Evolutionary conservation across 306 rosid genomes (phyloP), one percentile per base, ranked within the genome.

Genomic region (Castanea mollissima): DNA sequence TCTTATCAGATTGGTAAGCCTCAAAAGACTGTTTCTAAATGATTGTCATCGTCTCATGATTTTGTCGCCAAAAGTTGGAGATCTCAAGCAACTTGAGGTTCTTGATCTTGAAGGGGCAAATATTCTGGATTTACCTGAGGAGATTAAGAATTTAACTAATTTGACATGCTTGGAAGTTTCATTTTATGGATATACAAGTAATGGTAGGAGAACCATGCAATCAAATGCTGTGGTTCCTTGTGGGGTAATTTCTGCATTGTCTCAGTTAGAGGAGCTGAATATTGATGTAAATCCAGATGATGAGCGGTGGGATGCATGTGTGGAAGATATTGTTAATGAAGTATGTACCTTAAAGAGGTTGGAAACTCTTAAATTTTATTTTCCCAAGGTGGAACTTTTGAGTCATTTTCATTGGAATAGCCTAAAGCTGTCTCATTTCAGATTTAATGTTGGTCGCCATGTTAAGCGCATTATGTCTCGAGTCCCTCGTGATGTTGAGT

Each of bases 201-300:
- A 44, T 6, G 71, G 23, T 6, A 71, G 72, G 31, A 18, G 12
- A 44, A 14, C 16, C 12, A 63, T 3, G 19, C 44, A 29, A 27
- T 15, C 2, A 44, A 23, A n/a, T 69, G 23, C 13, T 69, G 38
- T 69, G 3, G 60, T 83, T 35, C 77, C 83, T 13, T 19, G 13
- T 20, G 54, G 64, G 6, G n/a, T 83, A 25, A 58, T 68, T 23
- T 31, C 49, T 29, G 18, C 1, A 2, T 4, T 65, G 6, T 11
- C 71, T 32, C 6, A 19, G 11, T 65, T 65, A 21, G n/a, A 3
- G 16, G 38, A 69, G 29, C 54, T 83, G n/a, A 54, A 51, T 8
- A 63, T 83, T 52, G 12, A 64, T 18, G 83, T 79, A 4, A 54
- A 75, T 15, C 86, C 83, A 5, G 86, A 55, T 62, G 75, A 79